Conservation (phyloP, 352 stramenopile species). For the Hyaloperonospora arabidopsidis region DNA sequence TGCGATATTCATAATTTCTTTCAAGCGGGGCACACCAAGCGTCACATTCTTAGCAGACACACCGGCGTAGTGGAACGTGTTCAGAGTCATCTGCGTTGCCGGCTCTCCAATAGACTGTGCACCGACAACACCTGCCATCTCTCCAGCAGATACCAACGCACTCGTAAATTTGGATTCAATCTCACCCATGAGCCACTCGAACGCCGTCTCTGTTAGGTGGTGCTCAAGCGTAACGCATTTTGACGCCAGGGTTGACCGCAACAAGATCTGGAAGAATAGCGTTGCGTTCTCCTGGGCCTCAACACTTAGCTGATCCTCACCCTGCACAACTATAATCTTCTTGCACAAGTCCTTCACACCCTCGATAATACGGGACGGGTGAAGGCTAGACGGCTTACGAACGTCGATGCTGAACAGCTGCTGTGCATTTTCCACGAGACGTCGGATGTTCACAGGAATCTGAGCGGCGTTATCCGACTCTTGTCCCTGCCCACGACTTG, state of each 20-base stretch:
- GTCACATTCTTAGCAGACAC: constrained; percentile 99
- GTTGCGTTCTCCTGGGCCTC: constrained; percentile 98
- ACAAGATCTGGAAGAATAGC: constrained; percentile 95
- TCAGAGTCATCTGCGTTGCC: constrained; percentile 99
- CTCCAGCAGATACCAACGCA: constrained; percentile 91
- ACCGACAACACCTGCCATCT: constrained; percentile 98
- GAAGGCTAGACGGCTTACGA: constrained; percentile 88
- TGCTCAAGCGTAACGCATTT: constrained; percentile 96
- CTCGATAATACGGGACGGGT: constrained; percentile 85
- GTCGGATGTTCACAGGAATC: constrained; percentile 90
- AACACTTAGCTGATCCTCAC: constrained; percentile 90
- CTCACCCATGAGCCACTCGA: constrained; percentile 93
- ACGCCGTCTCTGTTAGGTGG: constrained; percentile 91
- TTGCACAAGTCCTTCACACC: constrained; percentile 91
- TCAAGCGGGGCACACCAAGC: constrained; percentile 96
- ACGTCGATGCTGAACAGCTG: constrained; percentile 91
- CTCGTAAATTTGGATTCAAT: constrained; percentile 96
- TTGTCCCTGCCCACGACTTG: constrained; percentile 90
- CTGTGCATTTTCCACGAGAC: constrained; percentile 96
- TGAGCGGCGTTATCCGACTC: constrained; percentile 87
- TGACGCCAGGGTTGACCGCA: constrained; percentile 92
- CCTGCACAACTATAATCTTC: constrained; percentile 93
- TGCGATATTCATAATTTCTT: constrained; percentile 99
- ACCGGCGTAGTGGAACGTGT: constrained; percentile 99
- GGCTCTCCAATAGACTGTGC: constrained; percentile 99